A percentile compares a stretch with the other conserved stretches of the same genome.
Conservation (phyloP, 331 rosid species). For the Rosa hybrid region DNA sequence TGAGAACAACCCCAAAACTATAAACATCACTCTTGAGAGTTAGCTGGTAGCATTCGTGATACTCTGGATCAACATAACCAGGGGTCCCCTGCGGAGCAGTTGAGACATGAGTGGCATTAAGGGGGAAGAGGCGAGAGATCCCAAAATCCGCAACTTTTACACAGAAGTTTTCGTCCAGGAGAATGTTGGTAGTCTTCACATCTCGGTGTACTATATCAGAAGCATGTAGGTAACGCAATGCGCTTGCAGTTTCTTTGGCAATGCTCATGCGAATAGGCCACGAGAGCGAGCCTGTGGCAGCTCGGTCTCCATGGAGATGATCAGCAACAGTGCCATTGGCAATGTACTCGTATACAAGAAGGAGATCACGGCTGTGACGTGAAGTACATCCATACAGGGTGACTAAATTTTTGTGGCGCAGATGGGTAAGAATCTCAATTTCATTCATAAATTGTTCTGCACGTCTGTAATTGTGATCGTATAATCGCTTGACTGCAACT, state of each 20-base stretch:
- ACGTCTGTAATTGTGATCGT: conserved; percentile 51
- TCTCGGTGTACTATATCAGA: conserved; percentile 67
- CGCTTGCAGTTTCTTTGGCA: conserved; percentile 68
- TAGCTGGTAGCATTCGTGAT: conserved; percentile 52
- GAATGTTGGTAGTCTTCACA: conserved; percentile 71
- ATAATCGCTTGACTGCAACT: conserved; percentile 73
- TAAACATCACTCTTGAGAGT: conserved; percentile 67
- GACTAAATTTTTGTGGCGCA: conserved; percentile 61
- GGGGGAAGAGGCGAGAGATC: conserved; percentile 65
- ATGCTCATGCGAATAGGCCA: conserved; percentile 67
- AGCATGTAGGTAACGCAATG: conserved; percentile 70
- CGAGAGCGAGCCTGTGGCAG: conserved; percentile 32
- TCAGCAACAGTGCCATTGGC: conserved; percentile 69
- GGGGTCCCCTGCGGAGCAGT: conserved; percentile 86
- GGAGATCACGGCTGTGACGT: conserved; percentile 48
- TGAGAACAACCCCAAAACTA: conserved; percentile 71
- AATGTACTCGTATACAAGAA: conserved; percentile 74
- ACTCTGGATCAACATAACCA: conserved; percentile 77
- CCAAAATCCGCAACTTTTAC: conserved; percentile 86
- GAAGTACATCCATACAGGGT: conserved; percentile 81
- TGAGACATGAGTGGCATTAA: conserved; percentile 64
- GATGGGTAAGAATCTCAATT: conserved; percentile 42
- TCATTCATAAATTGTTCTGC: conserved; percentile 66
- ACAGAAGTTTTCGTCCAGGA: conserved; percentile 48
- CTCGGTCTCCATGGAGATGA: conserved; percentile 59